phyloP scores from a whole-genome alignment of 2,329 filamentous ascomycete genomes.

The Fusarium sublunatum region DNA sequence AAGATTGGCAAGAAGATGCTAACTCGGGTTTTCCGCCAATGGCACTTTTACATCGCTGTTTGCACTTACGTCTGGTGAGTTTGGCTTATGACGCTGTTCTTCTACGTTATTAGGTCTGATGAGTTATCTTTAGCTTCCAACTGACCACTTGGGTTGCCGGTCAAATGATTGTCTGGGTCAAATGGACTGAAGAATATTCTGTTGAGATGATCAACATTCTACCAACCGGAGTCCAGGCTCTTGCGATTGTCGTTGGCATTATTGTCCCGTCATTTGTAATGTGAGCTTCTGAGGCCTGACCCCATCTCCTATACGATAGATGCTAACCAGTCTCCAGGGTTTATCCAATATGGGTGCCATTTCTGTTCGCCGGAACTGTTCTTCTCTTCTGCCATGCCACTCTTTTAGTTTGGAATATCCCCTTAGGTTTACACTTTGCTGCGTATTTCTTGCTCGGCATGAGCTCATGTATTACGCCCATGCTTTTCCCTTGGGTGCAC shows the following conservation, averaged over 20 bases:
- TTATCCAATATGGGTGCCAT: slow-evolving; percentile 44
- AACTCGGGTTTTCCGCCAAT: slow-evolving; percentile 42
- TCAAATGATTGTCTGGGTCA: slow-evolving; percentile 47
- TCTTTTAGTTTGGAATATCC: slow-evolving; percentile 42
- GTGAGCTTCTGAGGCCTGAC: not conserved
- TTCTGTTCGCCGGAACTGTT: slow-evolving; percentile 39
- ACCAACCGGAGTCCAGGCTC: slow-evolving; percentile 40
- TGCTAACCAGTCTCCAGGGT: slow-evolving; percentile 10
- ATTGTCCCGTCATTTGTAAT: slow-evolving; percentile 39
- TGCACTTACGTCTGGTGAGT: slow-evolving; percentile 39
- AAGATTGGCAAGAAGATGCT: slow-evolving; percentile 45
- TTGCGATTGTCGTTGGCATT: slow-evolving; percentile 45
- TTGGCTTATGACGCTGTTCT: not conserved
- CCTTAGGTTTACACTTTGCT: slow-evolving; percentile 37
- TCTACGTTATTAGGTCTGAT: not conserved
- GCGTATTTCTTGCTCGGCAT: slow-evolving; percentile 34
- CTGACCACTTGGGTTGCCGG: slow-evolving; percentile 39
- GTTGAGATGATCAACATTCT: slow-evolving; percentile 44
- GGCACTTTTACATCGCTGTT: slow-evolving; percentile 46
- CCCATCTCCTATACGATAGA: rapidly evolving
- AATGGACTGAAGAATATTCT: slow-evolving; percentile 30
- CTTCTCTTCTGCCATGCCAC: slow-evolving; percentile 39
- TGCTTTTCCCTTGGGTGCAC: slow-evolving; percentile 42
- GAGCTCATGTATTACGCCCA: slow-evolving; percentile 41
- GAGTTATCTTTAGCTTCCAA: slow-evolving; percentile 21